Percentiles rank a stretch among this genome's conserved stretches.
These are phyloP conservation scores for Taxawa tesnikishii DNA, from an alignment of 2,329 filamentous ascomycete species.

Conservation along the genomic window DNA sequence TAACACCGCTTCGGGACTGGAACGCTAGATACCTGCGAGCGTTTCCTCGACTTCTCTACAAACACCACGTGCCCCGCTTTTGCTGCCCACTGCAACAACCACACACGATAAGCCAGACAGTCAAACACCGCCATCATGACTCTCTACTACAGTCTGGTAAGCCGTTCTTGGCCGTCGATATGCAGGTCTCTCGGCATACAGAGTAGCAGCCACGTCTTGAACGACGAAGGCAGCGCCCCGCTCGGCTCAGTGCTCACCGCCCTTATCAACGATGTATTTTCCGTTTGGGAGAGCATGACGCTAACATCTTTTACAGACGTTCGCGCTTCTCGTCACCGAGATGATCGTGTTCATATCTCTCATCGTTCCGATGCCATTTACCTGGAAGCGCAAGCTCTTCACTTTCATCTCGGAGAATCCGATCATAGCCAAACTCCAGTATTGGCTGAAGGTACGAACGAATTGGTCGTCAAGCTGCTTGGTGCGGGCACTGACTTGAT, in stretches of 20 bases:
- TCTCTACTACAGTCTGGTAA: slow-evolving; percentile 56
- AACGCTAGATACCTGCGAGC: too few species aligned
- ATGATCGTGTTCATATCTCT: slow-evolving; percentile 71
- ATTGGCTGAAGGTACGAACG: slow-evolving; percentile 81
- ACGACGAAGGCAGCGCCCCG: too few species aligned
- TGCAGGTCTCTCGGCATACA: too few species aligned
- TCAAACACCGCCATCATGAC: slow-evolving; percentile 43
- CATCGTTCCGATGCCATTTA: slow-evolving; percentile 81
- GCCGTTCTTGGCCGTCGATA: too few species aligned
- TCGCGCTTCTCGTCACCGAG: slow-evolving; percentile 69
- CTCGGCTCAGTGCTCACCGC: too few species aligned
- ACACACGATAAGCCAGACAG: not conserved
- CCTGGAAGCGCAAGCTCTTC: slow-evolving; percentile 73
- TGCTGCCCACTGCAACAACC: not conserved
- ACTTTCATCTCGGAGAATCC: slow-evolving; percentile 90
- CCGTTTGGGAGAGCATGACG: too few species aligned
- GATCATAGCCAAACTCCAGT: slow-evolving; percentile 81
- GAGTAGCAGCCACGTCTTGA: too few species aligned
- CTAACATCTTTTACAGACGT: slow-evolving; percentile 60
- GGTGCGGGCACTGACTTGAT: slow-evolving; percentile 1
- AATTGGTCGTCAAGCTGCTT: too few species aligned
- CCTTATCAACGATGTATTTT: too few species aligned
- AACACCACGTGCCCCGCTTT: not conserved
- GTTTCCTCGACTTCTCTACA: not conserved
- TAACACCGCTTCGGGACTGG: too few species aligned